Evolutionary conservation across 345 rosid species (phyloP).

Genomic region (Cardamine occulta): DNA sequence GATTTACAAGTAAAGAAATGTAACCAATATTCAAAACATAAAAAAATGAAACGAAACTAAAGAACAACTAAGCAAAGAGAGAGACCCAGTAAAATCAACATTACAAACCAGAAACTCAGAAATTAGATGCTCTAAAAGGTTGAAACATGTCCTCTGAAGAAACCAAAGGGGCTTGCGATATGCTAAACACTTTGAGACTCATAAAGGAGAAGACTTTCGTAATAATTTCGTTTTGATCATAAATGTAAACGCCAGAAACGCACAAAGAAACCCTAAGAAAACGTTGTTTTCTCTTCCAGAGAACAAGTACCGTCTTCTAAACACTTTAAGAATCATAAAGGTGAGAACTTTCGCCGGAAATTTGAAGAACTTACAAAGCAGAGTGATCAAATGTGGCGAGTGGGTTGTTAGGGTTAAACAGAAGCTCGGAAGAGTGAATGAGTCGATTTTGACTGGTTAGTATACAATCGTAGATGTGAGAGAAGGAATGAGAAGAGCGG

Average conservation of each 20-base stretch:
- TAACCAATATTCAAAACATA: not conserved
- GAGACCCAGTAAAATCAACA: too few species aligned
- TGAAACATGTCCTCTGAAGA: not conserved
- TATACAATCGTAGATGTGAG: not conserved
- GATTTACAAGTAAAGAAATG: not conserved
- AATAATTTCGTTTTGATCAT: not conserved
- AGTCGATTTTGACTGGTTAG: conserved; percentile 7
- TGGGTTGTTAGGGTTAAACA: conserved; percentile 30
- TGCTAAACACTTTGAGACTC: too few species aligned
- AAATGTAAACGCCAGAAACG: conserved; percentile 1
- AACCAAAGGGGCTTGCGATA: not conserved
- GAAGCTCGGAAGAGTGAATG: not conserved
- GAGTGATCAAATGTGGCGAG: not conserved
- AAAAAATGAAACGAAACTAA: not conserved
- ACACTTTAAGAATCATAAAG: not conserved
- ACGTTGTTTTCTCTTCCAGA: not conserved
- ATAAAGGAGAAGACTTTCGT: too few species aligned
- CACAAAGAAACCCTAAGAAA: conserved; percentile 12
- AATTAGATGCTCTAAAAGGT: not conserved
- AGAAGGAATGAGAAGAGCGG: not conserved
- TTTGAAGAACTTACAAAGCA: conserved; percentile 19
- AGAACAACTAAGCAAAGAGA: not conserved
- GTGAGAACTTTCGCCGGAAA: not conserved
- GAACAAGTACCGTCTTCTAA: not conserved
- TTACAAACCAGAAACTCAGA: not conserved